phyloP scores from a whole-genome alignment of 352 stramenopile species.

The Pythium brassicae region DNA sequence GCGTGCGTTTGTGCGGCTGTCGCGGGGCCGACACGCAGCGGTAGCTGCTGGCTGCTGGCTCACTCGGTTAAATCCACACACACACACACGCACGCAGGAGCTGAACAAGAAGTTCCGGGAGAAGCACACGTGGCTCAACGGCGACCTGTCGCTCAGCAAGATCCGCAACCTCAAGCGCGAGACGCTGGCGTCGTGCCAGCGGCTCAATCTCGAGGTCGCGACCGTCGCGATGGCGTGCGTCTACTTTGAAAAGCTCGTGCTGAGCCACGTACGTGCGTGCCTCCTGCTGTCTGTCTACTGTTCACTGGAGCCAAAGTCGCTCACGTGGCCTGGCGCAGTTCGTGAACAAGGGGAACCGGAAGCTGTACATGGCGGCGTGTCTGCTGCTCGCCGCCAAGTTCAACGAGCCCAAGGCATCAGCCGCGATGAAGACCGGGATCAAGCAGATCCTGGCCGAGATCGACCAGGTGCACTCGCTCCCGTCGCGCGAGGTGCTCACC shows the following conservation, averaged over 20 bases:
- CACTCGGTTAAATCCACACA: background rate
- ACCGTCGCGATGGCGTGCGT: constrained; percentile 94
- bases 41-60: background rate
- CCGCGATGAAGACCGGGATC: constrained; percentile 58
- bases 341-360: constrained; percentile 95
- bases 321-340: constrained; percentile 62
- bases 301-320: too few relatives aligned
- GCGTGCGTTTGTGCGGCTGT: background rate
- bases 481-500: constrained; percentile 81
- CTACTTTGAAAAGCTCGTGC: constrained; percentile 96
- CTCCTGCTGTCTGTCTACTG: too few relatives aligned
- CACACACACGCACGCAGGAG: constrained; percentile 46
- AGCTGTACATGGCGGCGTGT: constrained; percentile 95
- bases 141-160: constrained; percentile 94
- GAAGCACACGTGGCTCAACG: constrained; percentile 88
- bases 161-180: constrained; percentile 94
- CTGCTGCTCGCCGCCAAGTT: constrained; percentile 94
- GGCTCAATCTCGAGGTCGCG: constrained; percentile 88
- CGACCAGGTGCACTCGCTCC: constrained; percentile 71
- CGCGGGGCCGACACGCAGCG: too few relatives aligned
- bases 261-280: constrained; percentile 69
- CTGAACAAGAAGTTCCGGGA: constrained; percentile 97
- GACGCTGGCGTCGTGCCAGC: constrained; percentile 65
- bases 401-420: constrained; percentile 73
- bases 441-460: constrained; percentile 75